Percentiles rank a stretch among this genome's conserved stretches.
Evolutionary conservation across 805 yeast genomes (phyloP).

Genomic region (Saccharomyces cerevisiae): DNA sequence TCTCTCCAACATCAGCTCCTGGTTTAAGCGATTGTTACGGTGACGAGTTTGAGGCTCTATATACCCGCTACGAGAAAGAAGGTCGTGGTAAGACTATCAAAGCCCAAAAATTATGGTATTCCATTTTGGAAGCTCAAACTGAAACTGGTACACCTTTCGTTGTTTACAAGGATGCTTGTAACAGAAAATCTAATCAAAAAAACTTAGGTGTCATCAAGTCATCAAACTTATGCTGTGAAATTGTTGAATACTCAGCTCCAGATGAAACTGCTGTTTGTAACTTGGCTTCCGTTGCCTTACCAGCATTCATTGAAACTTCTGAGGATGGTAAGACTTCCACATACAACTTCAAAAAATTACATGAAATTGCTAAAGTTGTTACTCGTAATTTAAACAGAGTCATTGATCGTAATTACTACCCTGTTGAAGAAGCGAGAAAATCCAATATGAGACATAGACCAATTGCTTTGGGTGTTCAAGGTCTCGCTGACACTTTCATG

Average conservation of each 20-base stretch:
- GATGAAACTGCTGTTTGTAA: slow-evolving; percentile 93
- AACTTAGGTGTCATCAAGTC: slow-evolving; percentile 87
- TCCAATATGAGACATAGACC: slow-evolving; percentile 83
- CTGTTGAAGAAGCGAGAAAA: slow-evolving; percentile 59
- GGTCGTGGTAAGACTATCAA: slow-evolving; percentile 53
- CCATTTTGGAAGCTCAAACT: slow-evolving; percentile 81
- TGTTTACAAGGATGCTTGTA: slow-evolving; percentile 87
- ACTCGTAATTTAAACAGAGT: slow-evolving; percentile 69
- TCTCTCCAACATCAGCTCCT: slow-evolving; percentile 81
- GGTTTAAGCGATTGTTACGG: slow-evolving; percentile 79
- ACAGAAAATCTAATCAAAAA: slow-evolving; percentile 76
- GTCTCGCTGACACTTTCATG: slow-evolving; percentile 85
- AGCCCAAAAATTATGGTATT: slow-evolving; percentile 85
- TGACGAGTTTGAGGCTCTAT: slow-evolving; percentile 64
- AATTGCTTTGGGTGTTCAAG: slow-evolving; percentile 91
- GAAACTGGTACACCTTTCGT: slow-evolving; percentile 95
- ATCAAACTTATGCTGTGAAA: slow-evolving; percentile 87
- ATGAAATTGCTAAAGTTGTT: slow-evolving; percentile 65
- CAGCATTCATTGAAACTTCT: slow-evolving; percentile 51
- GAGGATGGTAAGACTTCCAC: slow-evolving; percentile 36
- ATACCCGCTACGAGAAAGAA: slow-evolving; percentile 60
- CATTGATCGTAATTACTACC: slow-evolving; percentile 78
- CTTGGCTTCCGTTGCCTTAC: slow-evolving; percentile 81
- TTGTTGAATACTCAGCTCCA: slow-evolving; percentile 79
- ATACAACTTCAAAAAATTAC: slow-evolving; percentile 67